phyloP scores from a whole-genome alignment of 1,284 basidiomycete species.

The Papiliotrema laurentii region DNA sequence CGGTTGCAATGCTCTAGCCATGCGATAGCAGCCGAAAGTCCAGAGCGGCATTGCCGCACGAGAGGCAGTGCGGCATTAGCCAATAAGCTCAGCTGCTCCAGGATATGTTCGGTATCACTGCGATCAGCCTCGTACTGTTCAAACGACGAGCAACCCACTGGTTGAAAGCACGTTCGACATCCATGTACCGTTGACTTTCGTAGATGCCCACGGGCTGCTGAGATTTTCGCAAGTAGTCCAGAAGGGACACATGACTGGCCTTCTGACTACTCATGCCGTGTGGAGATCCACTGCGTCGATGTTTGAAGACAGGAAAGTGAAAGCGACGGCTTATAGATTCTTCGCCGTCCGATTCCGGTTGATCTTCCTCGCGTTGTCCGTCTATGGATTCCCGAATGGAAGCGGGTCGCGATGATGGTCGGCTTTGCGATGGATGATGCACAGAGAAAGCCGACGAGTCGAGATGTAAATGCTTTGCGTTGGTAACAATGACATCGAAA shows the following conservation, averaged over 20 bases:
- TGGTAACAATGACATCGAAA: constrained; percentile 44
- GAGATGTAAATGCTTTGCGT: constrained; percentile 39
- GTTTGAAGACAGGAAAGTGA: neutral
- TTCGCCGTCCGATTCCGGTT: constrained; percentile 1
- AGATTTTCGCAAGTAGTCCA: constrained; percentile 37
- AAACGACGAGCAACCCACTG: constrained; percentile 19
- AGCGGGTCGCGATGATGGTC: constrained; percentile 19
- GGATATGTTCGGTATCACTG: constrained; percentile 53
- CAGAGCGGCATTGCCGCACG: constrained; percentile 25
- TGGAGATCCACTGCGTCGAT: constrained; percentile 15
- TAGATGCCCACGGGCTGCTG: constrained; percentile 72
- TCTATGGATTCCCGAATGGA: constrained; percentile 17
- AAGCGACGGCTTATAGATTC: neutral
- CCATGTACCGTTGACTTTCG: constrained; percentile 70
- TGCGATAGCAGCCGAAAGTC: constrained; percentile 24
- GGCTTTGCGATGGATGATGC: constrained; percentile 16
- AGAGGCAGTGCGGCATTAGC: constrained; percentile 58
- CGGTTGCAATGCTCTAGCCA: constrained; percentile 33
- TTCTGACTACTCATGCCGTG: constrained; percentile 13
- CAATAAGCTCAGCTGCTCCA: constrained; percentile 56
- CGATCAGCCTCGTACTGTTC: constrained; percentile 1
- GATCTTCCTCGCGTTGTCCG: neutral
- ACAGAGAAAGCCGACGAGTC: constrained; percentile 41
- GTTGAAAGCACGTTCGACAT: constrained; percentile 59
- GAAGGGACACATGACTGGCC: constrained; percentile 32